Conservation (phyloP, 2,329 filamentous ascomycete species). For the Monosporascus sp. region DNA sequence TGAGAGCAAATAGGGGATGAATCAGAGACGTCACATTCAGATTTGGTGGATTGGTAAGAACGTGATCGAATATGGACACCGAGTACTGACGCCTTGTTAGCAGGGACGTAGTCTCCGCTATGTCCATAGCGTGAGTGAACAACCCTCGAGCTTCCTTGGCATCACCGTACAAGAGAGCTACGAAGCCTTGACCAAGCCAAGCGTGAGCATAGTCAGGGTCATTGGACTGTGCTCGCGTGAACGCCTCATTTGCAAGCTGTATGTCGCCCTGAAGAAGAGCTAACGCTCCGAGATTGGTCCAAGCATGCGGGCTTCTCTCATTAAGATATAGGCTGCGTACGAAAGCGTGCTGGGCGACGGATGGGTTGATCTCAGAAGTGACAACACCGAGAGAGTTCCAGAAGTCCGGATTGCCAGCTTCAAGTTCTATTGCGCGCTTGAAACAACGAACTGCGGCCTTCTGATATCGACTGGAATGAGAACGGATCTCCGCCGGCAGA, state of each 20-base stretch:
- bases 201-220: conserved; percentile 92
- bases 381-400: conserved; percentile 95
- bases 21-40: conserved; percentile 60
- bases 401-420: conserved; percentile 90
- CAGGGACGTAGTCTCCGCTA: conserved; percentile 71
- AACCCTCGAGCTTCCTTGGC: conserved; percentile 72
- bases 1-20: conserved; percentile 82
- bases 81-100: conserved; percentile 76
- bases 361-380: conserved; percentile 78
- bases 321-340: conserved; percentile 89
- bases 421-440: conserved; percentile 91
- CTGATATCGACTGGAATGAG: conserved; percentile 62
- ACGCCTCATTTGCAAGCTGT: conserved; percentile 82
- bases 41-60: conserved; percentile 53
- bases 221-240: conserved; percentile 84
- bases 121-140: conserved; percentile 92
- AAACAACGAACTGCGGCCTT: conserved; percentile 84
- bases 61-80: conserved; percentile 74
- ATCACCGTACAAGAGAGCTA: conserved; percentile 74
- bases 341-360: conserved; percentile 89
- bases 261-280: conserved; percentile 80
- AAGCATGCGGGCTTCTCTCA: conserved; percentile 76
- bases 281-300: conserved; percentile 86
- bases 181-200: conserved; percentile 87
- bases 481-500: conserved; percentile 46